These are phyloP conservation scores for Ambrosia artemisiifolia DNA, from an alignment of 129 eudicot species.

Conservation along the genomic window DNA sequence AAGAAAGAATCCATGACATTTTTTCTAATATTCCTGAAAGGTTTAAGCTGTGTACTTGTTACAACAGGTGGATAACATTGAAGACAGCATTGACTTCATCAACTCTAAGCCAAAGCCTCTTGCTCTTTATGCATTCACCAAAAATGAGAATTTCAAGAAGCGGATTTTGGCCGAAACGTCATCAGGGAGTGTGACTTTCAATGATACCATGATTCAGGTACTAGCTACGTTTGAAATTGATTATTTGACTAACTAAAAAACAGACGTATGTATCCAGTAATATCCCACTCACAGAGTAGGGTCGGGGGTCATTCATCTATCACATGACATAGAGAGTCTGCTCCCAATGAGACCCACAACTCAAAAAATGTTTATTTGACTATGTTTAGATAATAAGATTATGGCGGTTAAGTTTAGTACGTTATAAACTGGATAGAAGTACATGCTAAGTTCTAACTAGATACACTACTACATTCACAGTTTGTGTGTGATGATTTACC, in stretches of 20 bases:
- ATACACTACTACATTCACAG: constrained; percentile 36
- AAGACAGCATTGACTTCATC: constrained; percentile 83
- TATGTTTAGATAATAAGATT: neutral
- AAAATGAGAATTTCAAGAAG: constrained; percentile 48
- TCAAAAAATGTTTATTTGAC: neutral
- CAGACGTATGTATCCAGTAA: too few relatives aligned
- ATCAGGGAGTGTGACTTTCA: constrained; percentile 78
- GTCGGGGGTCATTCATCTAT: too few relatives aligned
- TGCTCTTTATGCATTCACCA: constrained; percentile 78
- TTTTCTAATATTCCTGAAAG: neutral
- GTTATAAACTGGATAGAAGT: neutral
- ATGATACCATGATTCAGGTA: constrained; percentile 84
- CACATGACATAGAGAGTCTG: too few relatives aligned
- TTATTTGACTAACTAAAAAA: neutral
- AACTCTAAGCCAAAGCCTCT: constrained; percentile 82
- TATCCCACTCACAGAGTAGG: too few relatives aligned
- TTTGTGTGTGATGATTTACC: constrained; percentile 68
- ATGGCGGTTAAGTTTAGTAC: neutral
- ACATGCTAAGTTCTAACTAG: neutral
- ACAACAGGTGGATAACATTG: constrained; percentile 62
- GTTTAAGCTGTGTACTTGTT: constrained; percentile 10
- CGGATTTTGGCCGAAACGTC: constrained; percentile 68
- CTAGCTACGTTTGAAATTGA: neutral
- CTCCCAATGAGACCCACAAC: too few relatives aligned
- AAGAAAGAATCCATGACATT: constrained; percentile 7